phyloP scores from a whole-genome alignment of 1,139 yeast genomes.

The Scheffersomyces lignicola region DNA sequence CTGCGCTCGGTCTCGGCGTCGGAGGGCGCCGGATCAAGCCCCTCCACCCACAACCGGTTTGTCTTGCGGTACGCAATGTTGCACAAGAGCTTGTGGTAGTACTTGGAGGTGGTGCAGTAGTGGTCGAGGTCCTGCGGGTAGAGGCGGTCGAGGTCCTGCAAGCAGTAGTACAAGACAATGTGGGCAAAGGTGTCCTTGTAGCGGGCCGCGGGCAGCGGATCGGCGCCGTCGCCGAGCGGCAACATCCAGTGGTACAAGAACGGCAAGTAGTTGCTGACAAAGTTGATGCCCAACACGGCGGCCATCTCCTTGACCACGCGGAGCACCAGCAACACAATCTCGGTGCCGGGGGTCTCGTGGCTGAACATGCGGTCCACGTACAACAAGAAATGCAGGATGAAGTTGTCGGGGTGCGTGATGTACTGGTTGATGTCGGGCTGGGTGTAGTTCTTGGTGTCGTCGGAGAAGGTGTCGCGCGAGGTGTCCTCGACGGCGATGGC shows the following conservation, averaged over 20 bases:
- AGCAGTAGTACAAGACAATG: constrained; percentile 24
- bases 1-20: too few relatives aligned
- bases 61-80: constrained; percentile 31
- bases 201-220: constrained; percentile 13
- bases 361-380: constrained; percentile 34
- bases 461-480: constrained; percentile 11
- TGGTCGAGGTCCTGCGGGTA: constrained; percentile 28
- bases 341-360: constrained; percentile 22
- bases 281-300: constrained; percentile 45
- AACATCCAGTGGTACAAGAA: constrained; percentile 49
- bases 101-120: constrained; percentile 25
- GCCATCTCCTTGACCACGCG: constrained; percentile 29
- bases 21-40: constrained; percentile 22
- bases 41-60: constrained; percentile 31
- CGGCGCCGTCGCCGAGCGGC: constrained; percentile 14
- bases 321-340: constrained; percentile 23
- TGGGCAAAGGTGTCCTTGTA: constrained; percentile 40
- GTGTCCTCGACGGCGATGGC: constrained; percentile 4
- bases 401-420: constrained; percentile 37
- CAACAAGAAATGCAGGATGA: constrained; percentile 33
- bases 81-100: constrained; percentile 21
- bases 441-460: constrained; percentile 22
- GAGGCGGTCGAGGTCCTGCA: constrained; percentile 28
- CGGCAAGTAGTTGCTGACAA: constrained; percentile 46
- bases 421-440: constrained; percentile 41